These are phyloP conservation scores for Penicillium sumatraense DNA, from an alignment of 2,329 filamentous ascomycete genomes.

Conservation along the genomic window DNA sequence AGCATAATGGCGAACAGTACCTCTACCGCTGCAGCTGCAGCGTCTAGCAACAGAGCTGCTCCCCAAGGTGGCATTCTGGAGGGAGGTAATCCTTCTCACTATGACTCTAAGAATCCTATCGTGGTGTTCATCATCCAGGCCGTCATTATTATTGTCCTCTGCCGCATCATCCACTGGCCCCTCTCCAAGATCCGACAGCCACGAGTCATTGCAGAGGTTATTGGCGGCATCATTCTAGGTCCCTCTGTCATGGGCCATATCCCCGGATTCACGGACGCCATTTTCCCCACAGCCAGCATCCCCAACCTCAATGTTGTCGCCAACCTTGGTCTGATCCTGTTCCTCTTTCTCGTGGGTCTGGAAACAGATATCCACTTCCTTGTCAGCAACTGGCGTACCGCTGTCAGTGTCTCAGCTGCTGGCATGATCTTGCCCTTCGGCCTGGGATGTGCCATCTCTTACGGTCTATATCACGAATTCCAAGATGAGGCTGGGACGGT, in stretches of 20 bases:
- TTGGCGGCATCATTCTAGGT: conserved; percentile 82
- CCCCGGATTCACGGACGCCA: conserved; percentile 73
- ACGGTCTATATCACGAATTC: conserved; percentile 79
- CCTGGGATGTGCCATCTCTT: conserved; percentile 78
- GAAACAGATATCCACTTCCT: conserved; percentile 84
- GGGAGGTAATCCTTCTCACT: conserved; percentile 69
- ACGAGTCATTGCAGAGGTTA: conserved; percentile 81
- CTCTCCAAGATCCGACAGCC: conserved; percentile 78
- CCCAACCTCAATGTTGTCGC: conserved; percentile 76
- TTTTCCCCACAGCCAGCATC: conserved; percentile 78
- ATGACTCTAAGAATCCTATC: conserved; percentile 73
- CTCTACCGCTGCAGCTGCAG: conserved; percentile 16
- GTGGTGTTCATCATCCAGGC: conserved; percentile 78
- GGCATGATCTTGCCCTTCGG: conserved; percentile 86
- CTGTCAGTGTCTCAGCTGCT: conserved; percentile 74
- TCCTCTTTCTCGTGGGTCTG: conserved; percentile 84
- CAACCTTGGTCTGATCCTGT: conserved; percentile 81
- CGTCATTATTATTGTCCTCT: conserved; percentile 75
- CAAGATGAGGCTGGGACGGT: conserved; percentile 59
- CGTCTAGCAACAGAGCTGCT: conserved; percentile 29
- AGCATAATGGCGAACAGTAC: conserved; percentile 27
- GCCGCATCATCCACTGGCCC: conserved; percentile 74
- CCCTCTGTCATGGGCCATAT: conserved; percentile 88
- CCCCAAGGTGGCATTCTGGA: conserved; percentile 73
- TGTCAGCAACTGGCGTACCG: conserved; percentile 78